Evolutionary conservation across 192 early-diverging fungal species (phyloP).

Genomic region (Jimgerdemannia lactiflua): DNA sequence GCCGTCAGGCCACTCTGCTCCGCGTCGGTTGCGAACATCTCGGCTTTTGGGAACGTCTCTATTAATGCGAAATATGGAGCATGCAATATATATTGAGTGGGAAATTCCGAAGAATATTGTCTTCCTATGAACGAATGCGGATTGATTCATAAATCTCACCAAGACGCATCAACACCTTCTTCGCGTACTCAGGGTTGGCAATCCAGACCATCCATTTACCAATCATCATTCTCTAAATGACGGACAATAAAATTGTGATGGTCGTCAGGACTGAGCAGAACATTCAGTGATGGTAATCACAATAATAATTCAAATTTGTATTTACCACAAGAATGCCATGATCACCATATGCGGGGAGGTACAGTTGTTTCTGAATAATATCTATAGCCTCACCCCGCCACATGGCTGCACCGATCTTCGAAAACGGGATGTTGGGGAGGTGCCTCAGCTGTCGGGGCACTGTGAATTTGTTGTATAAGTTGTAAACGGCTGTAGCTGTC

Average conservation of each 20-base stretch:
- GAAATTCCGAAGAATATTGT: too few species aligned
- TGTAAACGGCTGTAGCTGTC: background rate
- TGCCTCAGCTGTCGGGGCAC: background rate
- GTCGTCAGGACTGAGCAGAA: background rate
- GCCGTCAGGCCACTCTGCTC: background rate
- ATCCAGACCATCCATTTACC: background rate
- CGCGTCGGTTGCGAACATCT: background rate
- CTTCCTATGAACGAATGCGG: background rate
- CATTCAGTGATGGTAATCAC: background rate
- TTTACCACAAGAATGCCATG: background rate
- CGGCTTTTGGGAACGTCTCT: background rate
- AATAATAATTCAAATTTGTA: background rate
- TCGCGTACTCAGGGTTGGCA: conserved; percentile 10
- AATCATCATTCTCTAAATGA: background rate
- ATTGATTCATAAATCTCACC: background rate
- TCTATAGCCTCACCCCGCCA: background rate
- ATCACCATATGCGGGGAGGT: background rate
- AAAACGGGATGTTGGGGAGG: background rate
- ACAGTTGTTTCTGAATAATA: background rate
- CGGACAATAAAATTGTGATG: too few species aligned
- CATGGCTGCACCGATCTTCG: background rate
- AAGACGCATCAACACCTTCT: conserved; percentile 7
- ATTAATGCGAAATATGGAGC: too few species aligned
- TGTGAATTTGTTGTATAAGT: background rate
- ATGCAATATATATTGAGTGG: too few species aligned